Percentiles rank a stretch among this genome's conserved stretches.
phyloP scores from a whole-genome alignment of 139 green algal genomes.

The Chlorella vulgaris region DNA sequence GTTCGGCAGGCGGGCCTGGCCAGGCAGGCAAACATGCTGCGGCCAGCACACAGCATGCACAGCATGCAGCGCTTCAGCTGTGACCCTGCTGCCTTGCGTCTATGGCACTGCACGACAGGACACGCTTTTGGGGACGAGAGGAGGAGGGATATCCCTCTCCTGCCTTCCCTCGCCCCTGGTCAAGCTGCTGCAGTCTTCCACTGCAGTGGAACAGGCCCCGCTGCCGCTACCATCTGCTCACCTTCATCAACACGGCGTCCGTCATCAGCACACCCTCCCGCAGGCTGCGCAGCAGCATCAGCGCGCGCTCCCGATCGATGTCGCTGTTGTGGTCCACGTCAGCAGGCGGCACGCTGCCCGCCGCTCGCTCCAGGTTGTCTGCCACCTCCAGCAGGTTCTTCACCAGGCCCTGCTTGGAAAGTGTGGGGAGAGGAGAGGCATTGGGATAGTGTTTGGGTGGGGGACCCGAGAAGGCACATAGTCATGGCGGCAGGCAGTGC shows the following conservation, averaged over 20 bases:
- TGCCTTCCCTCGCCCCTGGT: no score
- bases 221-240: no score
- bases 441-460: not conserved
- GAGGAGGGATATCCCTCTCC: no score
- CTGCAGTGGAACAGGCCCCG: no score
- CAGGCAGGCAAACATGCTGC: not conserved
- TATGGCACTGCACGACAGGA: no score
- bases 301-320: slow-evolving; percentile 52
- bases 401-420: slow-evolving; percentile 71
- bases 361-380: slow-evolving; percentile 91
- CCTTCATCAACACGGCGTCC: slow-evolving; percentile 83
- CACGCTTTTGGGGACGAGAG: no score
- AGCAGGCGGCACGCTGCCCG: slow-evolving; percentile 61
- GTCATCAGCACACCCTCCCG: slow-evolving; percentile 88
- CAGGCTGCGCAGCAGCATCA: slow-evolving; percentile 70
- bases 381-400: slow-evolving; percentile 92
- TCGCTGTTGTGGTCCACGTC: slow-evolving; percentile 49
- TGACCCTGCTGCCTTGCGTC: no score
- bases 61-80: not conserved
- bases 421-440: no score
- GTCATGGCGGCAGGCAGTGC: no score
- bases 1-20: no score
- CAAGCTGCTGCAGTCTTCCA: no score
- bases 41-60: not conserved
- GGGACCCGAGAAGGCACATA: no score